Evolutionary conservation across 2,329 filamentous ascomycete species (phyloP).

Genomic region (Lizonia empirigonia): DNA sequence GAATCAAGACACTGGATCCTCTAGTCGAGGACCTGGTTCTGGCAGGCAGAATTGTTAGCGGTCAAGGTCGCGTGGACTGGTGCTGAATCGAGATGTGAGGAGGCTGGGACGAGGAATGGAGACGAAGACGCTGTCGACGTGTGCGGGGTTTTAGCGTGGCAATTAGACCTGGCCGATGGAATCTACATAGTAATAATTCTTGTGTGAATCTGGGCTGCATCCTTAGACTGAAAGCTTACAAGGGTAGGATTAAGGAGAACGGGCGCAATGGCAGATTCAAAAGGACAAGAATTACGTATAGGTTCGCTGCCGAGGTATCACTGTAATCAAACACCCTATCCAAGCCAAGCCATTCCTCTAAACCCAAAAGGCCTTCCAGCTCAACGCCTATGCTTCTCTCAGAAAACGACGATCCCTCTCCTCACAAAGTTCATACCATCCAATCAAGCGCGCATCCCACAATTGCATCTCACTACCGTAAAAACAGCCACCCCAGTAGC

Average conservation of each 20-base stretch:
- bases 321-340: conserved; percentile 1
- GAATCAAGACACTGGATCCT: neutral
- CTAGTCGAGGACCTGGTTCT: neutral
- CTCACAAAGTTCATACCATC: neutral
- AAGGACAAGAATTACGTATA: neutral
- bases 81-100: neutral
- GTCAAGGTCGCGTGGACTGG: neutral
- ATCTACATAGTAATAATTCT: neutral
- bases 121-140: neutral
- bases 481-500: conserved; percentile 12
- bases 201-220: neutral
- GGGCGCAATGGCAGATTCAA: neutral
- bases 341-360: neutral
- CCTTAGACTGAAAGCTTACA: neutral
- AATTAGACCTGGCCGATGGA: neutral
- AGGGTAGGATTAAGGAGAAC: neutral
- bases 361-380: neutral
- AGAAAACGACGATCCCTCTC: neutral
- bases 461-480: too few species aligned
- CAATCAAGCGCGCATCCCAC: neutral
- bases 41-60: neutral
- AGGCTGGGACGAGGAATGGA: conserved; percentile 12
- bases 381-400: neutral
- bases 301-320: conserved; percentile 5
- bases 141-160: conserved; percentile 14